Base-by-base conservation (phyloP, 148 eudicot genomes). In the Amaranthus hypochondriacus region DNA sequence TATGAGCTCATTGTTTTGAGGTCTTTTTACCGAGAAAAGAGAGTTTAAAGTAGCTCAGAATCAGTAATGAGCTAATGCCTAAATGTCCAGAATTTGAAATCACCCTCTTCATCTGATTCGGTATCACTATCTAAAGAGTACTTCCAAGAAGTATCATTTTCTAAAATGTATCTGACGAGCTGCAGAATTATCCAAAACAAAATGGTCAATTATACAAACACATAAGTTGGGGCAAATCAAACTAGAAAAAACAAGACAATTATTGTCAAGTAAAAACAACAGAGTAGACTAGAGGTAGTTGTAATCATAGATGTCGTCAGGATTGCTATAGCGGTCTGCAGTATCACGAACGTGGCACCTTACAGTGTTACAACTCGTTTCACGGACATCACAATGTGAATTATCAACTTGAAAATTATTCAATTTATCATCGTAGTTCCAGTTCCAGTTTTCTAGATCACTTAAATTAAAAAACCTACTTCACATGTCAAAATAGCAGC, bases 81-180 rank as follows among this genome's bases (percentile, higher is more conserved):
- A 48, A 15, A 65, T 48, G 12, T 82, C 96, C 90, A 84, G 13
- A 86, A 71, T 84, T 66, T 80, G 48, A 69, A 75, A 61, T 56
- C 47, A 54, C 50, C 53, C 44, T 64, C 84, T 50, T 77, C 90
- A 58, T 89, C 88, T 43, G 83, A 78, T 60, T 88, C 97, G 49
- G 82, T 85, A 77, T 87, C 97, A 67, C 86, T 85, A n/a, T 87
- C 90, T 5, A 85, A 85, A 60, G 89, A 82, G 62, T 76, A 48
- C 7, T 65, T 59, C 56, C 52, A 49, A 67, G 57, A 65, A 0
- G 74, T 44, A 73, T 66, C 47, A 28, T 81, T 92, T 21, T 81
- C 74, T 12, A 84, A 42, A 68, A 94, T 66, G 61, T 83, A 89
- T 56, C 75, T 81, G 48, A 86, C 90, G 75, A 91, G 84, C 98